Conservation (phyloP, 1,284 basidiomycete species). For the Exobasidium cylindrosporum region DNA sequence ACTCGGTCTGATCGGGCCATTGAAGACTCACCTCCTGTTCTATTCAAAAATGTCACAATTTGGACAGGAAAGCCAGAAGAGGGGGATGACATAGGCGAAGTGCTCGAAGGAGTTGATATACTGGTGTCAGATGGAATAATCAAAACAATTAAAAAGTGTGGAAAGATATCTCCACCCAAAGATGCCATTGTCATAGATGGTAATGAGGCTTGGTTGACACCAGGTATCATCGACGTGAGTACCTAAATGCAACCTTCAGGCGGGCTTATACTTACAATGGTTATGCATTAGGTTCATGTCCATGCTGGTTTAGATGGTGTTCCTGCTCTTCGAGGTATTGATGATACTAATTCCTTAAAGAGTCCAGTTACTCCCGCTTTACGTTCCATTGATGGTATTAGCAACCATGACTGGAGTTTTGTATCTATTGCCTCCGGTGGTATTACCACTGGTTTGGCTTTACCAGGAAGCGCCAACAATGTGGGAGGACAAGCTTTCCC, state of each 20-base stretch:
- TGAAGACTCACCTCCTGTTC: conserved; percentile 64
- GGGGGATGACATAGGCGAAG: conserved; percentile 63
- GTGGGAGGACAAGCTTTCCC: conserved; percentile 70
- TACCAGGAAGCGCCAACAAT: conserved; percentile 65
- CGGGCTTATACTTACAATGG: background rate
- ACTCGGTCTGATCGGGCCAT: conserved; percentile 71
- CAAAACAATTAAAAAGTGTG: conserved; percentile 53
- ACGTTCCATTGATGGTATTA: conserved; percentile 64
- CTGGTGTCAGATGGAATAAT: conserved; percentile 59
- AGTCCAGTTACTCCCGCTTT: conserved; percentile 67
- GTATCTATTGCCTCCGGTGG: conserved; percentile 64
- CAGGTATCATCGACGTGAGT: conserved; percentile 66
- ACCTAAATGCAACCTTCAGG: too few relatives aligned
- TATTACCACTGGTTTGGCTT: conserved; percentile 68
- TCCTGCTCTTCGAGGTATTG: conserved; percentile 56
- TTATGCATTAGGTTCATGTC: conserved; percentile 60
- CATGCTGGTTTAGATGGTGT: conserved; percentile 63
- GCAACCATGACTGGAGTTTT: conserved; percentile 66
- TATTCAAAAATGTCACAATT: conserved; percentile 74
- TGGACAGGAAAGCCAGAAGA: conserved; percentile 66
- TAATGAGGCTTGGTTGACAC: conserved; percentile 43
- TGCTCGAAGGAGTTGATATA: conserved; percentile 61
- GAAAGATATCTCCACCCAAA: background rate
- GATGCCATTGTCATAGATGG: conserved; percentile 28
- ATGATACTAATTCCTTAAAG: conserved; percentile 59